Evolutionary conservation across 768 basidiomycete genomes (phyloP), one percentile per base, ranked within the genome.

Genomic region (Rhodotorula babjevae): DNA sequence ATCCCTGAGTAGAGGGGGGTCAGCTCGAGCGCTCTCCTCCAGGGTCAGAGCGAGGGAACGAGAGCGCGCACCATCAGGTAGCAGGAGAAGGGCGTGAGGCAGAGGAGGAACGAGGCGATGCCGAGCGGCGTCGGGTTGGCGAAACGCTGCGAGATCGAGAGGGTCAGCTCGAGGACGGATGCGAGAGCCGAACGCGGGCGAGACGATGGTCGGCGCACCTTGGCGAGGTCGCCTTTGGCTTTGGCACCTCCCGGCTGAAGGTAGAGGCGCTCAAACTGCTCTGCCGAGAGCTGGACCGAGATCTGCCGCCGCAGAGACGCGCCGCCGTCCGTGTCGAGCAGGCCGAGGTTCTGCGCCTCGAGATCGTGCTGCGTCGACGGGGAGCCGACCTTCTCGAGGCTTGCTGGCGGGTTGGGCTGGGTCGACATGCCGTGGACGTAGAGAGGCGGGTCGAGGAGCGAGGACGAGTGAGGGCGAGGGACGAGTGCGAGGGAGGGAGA

Each of bases 211-310:
- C 33, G 33, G 15, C 58, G 44, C 55, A 65, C 64, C 64, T 65
- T 66, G 68, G 71, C 58, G 6, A 78, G 65, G 55, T 79, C 79
- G 50, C 77, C 79, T 31, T 79, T 79, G 14, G 69, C 65, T 7
- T 64, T 58, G 5, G 57, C 55, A 29, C 74, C 76, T 47, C 79
- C 79, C 0, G 78, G 79, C 61, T 78, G 74, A 33, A 79, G 74
- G 62, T 77, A 78, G 33, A 78, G 77, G 42, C 76, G 71, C 61
- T 79, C 77, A 62, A 78, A 79, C 61, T 79, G 78, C 50, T 79
- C 78, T 8, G 74, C 63, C 18, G 77, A 71, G 31, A 77, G 69
- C 60, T 73, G 75, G 2, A 76, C 69, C 4, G 76, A 77, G 50
- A 77, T 69, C 63, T 78, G 78, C 12, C 78, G 70, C 11, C 73